Base-by-base conservation (phyloP, 345 rosid species). In the Hibiscus syriacus region DNA sequence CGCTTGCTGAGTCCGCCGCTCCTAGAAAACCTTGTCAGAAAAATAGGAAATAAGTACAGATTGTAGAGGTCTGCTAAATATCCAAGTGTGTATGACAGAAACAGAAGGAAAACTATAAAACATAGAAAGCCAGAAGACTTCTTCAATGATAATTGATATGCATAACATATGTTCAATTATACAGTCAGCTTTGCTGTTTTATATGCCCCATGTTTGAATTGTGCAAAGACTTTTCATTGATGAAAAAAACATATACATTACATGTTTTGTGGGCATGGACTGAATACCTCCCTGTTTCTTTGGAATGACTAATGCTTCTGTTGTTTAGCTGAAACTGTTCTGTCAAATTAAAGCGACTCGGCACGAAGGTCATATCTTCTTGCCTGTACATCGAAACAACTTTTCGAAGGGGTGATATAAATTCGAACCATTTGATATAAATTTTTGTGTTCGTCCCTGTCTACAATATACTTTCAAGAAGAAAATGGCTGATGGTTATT, bases 1-100 rank as follows among this genome's bases (percentile, higher is more conserved):
- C 8, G 90, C 90, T 26, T 87, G 86, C 75, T 85, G 70, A 72
- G 38, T 45, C 55, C 5, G 25, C 10, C 46, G 9, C 17, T 57
- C 52, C 54, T 65, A 52, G 46, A 52, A 25, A 64, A 49, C 53
- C 41, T 65, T 59, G 66, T 75, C 70, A 62, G 63, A 43, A 55
- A 43, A 59, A 72, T n/a, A n/a, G 25, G 45, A 34, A 72, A 36
- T 72, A 67, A 70, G 29, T n/a, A 43, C 6, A 64, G 55, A 74
- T 25, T 16, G 58, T 13, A 59, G 34, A 72, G 19, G 39, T 66
- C 59, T 6, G 59, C 29, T 22, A 52, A 55, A 34, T 55, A 20
- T 58, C 17, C 6, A 39, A 32, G 43, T 57, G 23, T 58, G 39
- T 54, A 7, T 27, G 26, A 2, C 2, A 38, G 19, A 5, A 61